Base-by-base conservation (phyloP, 2,329 filamentous ascomycete species). In the Fusarium sulawesiense region DNA sequence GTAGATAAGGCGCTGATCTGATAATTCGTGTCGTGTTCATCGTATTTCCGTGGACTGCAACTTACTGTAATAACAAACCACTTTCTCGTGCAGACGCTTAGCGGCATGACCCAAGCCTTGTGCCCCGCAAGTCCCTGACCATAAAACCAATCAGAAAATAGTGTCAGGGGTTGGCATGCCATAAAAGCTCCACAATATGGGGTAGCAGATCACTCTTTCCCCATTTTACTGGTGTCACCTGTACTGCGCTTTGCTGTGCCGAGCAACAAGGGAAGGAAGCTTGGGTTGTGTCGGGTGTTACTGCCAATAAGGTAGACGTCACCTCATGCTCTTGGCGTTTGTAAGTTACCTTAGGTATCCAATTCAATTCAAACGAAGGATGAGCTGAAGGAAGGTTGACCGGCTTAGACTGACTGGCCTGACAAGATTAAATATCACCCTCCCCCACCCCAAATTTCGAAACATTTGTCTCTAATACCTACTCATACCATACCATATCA, bases 341-440 rank as follows among this genome's bases (percentile, higher is more conserved):
- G 34, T 50, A 42, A 16, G 18, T 49, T 20, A 44, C 20, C 18
- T 11, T n/a, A 12, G 18, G 18, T 37, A 51, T 20, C 32, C 49
- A 51, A 51, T 51, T 51, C 49, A 41, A 27, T 47, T 42, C 23
- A n/a, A 40, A 66, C n/a, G 46, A 53, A 61, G 45, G 60, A 54
- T 45, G 42, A 49, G 58, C 21, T 56, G 55, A 46, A 34, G 49
- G 53, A 56, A 58, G 63, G 37, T 48, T 34, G 53, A n/a, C 46
- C 14, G 27, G 32, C 20, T 21, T 34, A 30, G 21, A 29, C 18
- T 34, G n/a, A 60, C 50, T 41, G 47, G 41, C 42, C 60, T 21
- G 40, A 40, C 25, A 49, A 56, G 29, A 68, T 68, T 71, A 71
- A 71, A 70, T 68, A 71, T 47, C 63, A 60, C 63, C 55, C 25